Evolutionary conservation across 192 early-diverging fungal genomes (phyloP), one percentile per base, ranked within the genome.

Genomic region (Umbelopsis sp.): DNA sequence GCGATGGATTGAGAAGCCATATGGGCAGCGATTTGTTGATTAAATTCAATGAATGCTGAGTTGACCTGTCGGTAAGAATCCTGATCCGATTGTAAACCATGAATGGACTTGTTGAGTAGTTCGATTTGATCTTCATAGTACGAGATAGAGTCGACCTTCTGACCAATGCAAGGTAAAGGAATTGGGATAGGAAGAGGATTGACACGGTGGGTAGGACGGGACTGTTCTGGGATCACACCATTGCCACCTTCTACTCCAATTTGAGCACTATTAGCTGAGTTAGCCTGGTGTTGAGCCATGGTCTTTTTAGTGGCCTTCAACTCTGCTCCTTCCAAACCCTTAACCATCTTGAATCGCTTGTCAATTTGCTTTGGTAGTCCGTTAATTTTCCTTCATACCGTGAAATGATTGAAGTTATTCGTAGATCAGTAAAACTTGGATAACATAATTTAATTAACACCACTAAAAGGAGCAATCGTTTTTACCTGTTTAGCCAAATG

Each of bases 21-120:
- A 41, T 97, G 94, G 0, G 95, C 90, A 0, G 88, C 87, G 31
- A 91, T 82, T 53, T 91, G 87, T 53, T 83, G 77, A 53, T 88
- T 84, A 75, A 97, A 97, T 77, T 92, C 85, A 20, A 97, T 86
- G 78, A 97, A 93, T 4, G 93, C 94, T 29, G 92, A 89, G 24
- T 87, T 84, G 66, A 85, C 69, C 14, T 81, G 77, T 21, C 59
- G 66, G 51, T 80, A 71, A 3, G 62, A n/a, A 45, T 70, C 59
- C 4, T 70, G 34, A 1, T 79, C 32, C 25, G 81, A 41, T 67
- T 83, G 81, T 1, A 70, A 68, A 16, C 81, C 49, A 0, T 78
- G 69, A 14, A 92, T 90, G 20, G 69, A 65, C 34, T 77, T 44
- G 80, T 88, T 87, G 6, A 90, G 54, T 32, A 75, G 71, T 1